Base-by-base conservation (phyloP, 768 basidiomycete genomes). In the Pulveroboletus sp. region DNA sequence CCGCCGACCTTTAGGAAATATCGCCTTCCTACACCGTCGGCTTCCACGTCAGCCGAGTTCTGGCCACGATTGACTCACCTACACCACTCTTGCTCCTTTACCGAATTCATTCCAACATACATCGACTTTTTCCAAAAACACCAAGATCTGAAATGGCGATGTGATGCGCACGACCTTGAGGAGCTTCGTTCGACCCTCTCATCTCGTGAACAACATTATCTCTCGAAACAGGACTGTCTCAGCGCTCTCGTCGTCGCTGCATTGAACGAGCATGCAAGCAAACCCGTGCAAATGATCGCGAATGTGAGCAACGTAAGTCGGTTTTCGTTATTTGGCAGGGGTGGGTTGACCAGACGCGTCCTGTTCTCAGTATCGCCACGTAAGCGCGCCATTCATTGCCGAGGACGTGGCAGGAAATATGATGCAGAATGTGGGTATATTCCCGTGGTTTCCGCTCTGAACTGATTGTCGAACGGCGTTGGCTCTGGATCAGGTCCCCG, bases 141-240 rank as follows among this genome's bases (percentile, higher is more conserved):
- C 10, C 51, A 48, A 39, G 41, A 52, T 20, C 10, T 68, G 13
- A 47, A 44, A 41, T 66, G 54, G 51, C 53, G 51, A 6, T 36
- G 53, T n/a, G 39, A 55, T 8, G 20, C 3, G 32, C 33, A 41
- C 8, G 51, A 55, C 13, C 48, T 67, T 24, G 27, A 38, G 5
- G 40, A 33, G 11, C 60, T 63, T 43, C 53, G 54, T 17, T 48
- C 48, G 25, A 29, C 14, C 21, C 53, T 63, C 32, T 49, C 50
- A 25, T 20, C 32, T n/a, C 12, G 23, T 21, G 40, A 10, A 17
- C 43, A 16, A n/a, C 19, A 0, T 6, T 48, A 35, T 38, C 34
- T 63, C n/a, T 61, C 66, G 9, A 43, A 45, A 6, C 69, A 70
- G 21, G 67, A 70, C 47, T 63, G 64, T 49, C 52, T 70, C 36